Evolutionary conservation across 2,329 filamentous ascomycete species (phyloP).

Genomic region (Trichoderma sp.): DNA sequence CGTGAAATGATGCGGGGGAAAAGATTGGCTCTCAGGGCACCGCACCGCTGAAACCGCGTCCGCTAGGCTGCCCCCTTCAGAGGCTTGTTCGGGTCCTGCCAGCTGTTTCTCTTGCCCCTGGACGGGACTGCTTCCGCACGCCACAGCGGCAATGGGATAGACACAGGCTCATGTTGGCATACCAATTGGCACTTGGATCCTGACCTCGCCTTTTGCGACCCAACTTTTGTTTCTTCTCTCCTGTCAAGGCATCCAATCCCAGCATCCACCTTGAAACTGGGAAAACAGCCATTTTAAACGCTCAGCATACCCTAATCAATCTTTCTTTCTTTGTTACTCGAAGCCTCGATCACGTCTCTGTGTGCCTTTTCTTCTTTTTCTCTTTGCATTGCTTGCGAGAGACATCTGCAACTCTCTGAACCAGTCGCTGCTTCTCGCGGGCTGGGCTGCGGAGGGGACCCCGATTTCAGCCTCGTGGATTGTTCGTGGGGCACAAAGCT

Average conservation of each 20-base stretch:
- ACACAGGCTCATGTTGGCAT: not conserved
- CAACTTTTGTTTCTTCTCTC: not conserved
- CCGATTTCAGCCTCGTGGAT: slow-evolving; percentile 21
- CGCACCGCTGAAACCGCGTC: not conserved
- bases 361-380: not conserved
- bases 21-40: not conserved
- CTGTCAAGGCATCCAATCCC: not conserved
- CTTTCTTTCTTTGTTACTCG: not conserved
- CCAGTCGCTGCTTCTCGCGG: slow-evolving; percentile 1
- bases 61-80: not conserved
- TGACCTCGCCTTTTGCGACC: slow-evolving; percentile 1
- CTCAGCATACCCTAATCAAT: not conserved
- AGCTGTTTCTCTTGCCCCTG: not conserved
- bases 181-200: slow-evolving; percentile 10
- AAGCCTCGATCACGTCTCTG: not conserved
- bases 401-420: not conserved
- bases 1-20: not conserved
- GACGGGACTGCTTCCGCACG: not conserved
- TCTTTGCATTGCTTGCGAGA: slow-evolving; percentile 3
- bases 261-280: not conserved
- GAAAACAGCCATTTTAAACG: not conserved
- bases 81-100: not conserved
- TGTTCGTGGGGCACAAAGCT: slow-evolving; percentile 18
- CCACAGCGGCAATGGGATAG: too few relatives aligned
- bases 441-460: slow-evolving; percentile 10